phyloP scores from a whole-genome alignment of 1,284 basidiomycete genomes.

The Rhodotorula sp. region DNA sequence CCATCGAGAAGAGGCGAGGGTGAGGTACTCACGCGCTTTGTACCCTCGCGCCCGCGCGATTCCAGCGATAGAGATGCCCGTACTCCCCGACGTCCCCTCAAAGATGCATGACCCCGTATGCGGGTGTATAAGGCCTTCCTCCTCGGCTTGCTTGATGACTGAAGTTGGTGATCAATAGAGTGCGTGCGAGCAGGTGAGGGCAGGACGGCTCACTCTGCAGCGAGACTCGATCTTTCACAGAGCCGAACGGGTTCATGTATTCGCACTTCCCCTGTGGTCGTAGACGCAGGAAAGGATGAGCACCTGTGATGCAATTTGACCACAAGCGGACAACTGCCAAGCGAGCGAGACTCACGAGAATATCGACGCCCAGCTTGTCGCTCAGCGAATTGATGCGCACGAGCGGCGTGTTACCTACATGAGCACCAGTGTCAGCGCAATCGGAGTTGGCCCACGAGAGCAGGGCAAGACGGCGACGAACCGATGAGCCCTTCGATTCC shows the following conservation, averaged over 20 bases:
- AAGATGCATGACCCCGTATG: slow-evolving; percentile 91
- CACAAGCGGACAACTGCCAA: background rate
- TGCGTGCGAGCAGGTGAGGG: background rate
- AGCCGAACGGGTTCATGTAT: slow-evolving; percentile 96
- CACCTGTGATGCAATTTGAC: background rate
- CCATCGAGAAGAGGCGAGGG: too few relatives aligned
- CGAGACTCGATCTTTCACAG: slow-evolving; percentile 95
- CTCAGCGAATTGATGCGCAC: slow-evolving; percentile 89
- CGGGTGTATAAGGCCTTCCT: slow-evolving; percentile 75
- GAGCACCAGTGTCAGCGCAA: too few relatives aligned
- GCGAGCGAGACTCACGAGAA: slow-evolving; percentile 58
- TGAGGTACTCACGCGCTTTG: slow-evolving; percentile 54
- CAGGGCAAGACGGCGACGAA: slow-evolving; percentile 48
- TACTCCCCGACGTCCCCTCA: slow-evolving; percentile 96
- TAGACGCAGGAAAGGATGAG: background rate
- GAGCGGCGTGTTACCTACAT: slow-evolving; percentile 85
- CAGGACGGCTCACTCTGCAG: slow-evolving; percentile 66
- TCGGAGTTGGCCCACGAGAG: background rate
- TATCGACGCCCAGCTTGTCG: slow-evolving; percentile 86
- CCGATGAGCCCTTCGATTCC: slow-evolving; percentile 64
- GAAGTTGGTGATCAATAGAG: background rate
- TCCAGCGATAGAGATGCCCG: slow-evolving; percentile 94
- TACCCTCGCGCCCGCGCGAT: slow-evolving; percentile 71
- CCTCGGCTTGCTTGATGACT: slow-evolving; percentile 95
- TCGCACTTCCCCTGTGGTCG: slow-evolving; percentile 72